A percentile compares a stretch with the other conserved stretches of the same genome.
Conservation (phyloP, 306 rosid genomes). For the Luffa aegyptiaca region DNA sequence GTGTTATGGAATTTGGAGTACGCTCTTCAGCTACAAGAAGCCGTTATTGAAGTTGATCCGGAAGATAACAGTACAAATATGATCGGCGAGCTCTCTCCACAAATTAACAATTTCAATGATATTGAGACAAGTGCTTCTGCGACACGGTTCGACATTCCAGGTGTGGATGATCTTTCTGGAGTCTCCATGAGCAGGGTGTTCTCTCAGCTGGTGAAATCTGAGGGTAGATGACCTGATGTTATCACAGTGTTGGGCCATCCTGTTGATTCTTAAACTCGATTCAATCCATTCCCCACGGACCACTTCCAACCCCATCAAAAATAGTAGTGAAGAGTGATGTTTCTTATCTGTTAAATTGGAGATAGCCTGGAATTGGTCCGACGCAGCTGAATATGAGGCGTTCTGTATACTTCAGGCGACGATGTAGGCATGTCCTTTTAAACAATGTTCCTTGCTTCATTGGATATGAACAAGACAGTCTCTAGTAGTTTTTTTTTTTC, state of each 20-base stretch:
- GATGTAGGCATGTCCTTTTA: not conserved
- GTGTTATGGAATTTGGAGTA: constrained; percentile 81
- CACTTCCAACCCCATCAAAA: not conserved
- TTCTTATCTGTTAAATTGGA: not conserved
- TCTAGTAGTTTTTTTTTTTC: not conserved
- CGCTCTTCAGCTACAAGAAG: constrained; percentile 79
- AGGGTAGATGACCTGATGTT: constrained; percentile 49
- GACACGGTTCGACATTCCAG: constrained; percentile 26
- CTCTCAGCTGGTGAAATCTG: constrained; percentile 80
- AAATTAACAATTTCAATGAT: constrained; percentile 45
- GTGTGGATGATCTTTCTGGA: constrained; percentile 66
- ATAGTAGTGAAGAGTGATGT: not conserved
- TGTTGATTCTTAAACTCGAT: not conserved
- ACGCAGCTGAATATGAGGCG: not conserved
- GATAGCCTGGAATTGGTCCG: not conserved
- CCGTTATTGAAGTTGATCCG: constrained; percentile 51
- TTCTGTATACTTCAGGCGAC: not conserved
- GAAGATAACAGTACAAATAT: constrained; percentile 77
- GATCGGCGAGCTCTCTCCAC: constrained; percentile 80
- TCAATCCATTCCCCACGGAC: not conserved
- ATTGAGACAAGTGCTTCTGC: constrained; percentile 31
- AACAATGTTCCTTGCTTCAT: not conserved
- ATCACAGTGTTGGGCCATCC: not conserved
- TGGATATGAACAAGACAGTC: not conserved
- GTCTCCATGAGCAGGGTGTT: constrained; percentile 88